A percentile compares a stretch with the other conserved stretches of the same genome.
These are phyloP conservation scores for Yarrowia sp. DNA, from an alignment of 805 yeast genomes.

Conservation along the genomic window DNA sequence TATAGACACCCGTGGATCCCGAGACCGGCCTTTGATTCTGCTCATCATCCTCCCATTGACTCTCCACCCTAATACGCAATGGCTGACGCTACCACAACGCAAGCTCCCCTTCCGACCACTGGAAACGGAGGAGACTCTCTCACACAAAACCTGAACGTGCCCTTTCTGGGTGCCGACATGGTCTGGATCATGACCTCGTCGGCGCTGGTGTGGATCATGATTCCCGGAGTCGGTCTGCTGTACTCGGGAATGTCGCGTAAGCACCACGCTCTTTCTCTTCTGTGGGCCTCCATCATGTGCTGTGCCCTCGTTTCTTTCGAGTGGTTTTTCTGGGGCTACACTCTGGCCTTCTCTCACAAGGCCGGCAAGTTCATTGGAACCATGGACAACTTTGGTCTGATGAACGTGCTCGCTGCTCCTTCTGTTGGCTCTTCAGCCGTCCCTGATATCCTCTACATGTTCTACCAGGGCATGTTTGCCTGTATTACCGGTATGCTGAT, in stretches of 20 bases:
- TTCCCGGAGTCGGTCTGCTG: conserved; percentile 92
- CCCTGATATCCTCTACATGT: conserved; percentile 91
- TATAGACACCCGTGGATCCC: neutral
- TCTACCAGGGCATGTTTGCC: conserved; percentile 97
- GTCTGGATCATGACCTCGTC: conserved; percentile 63
- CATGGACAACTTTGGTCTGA: conserved; percentile 78
- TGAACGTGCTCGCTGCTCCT: conserved; percentile 82
- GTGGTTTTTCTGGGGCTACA: conserved; percentile 99
- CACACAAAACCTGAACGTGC: conserved; percentile 71
- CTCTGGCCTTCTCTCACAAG: conserved; percentile 79
- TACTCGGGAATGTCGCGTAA: conserved; percentile 95
- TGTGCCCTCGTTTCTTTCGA: conserved; percentile 84
- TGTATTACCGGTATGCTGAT: conserved; percentile 88
- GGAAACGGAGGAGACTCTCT: conserved; percentile 82
- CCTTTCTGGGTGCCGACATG: conserved; percentile 77
- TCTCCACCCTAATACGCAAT: conserved; percentile 12
- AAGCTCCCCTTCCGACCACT: conserved; percentile 38
- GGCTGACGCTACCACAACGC: conserved; percentile 37
- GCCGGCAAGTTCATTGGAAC: conserved; percentile 80
- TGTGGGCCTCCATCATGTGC: conserved; percentile 95
- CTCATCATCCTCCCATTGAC: neutral
- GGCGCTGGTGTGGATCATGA: conserved; percentile 75
- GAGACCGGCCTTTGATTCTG: conserved; percentile 6
- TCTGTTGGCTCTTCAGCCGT: conserved; percentile 62
- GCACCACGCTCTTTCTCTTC: conserved; percentile 90